Conservation (phyloP, 805 yeast genomes). For the Torulaspora gathmanii region DNA sequence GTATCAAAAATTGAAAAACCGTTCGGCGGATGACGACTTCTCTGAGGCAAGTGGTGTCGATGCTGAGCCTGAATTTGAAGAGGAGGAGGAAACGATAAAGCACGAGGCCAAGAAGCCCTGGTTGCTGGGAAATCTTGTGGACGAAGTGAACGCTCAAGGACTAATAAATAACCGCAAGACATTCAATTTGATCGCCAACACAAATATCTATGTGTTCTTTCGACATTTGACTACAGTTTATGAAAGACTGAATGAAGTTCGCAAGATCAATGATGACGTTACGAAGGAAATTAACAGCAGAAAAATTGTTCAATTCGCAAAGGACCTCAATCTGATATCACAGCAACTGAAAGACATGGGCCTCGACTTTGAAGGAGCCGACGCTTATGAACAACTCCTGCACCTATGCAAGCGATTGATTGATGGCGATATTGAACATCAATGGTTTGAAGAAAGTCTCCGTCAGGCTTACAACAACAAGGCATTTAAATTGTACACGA, state of each 20-base stretch:
- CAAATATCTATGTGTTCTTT: slow-evolving; percentile 83
- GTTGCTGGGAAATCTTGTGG: slow-evolving; percentile 34
- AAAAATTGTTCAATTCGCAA: slow-evolving; percentile 70
- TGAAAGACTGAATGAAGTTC: slow-evolving; percentile 74
- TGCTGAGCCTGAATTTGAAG: slow-evolving; percentile 36
- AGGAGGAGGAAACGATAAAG: slow-evolving; percentile 29
- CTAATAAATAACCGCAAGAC: slow-evolving; percentile 42
- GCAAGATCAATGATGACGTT: slow-evolving; percentile 63
- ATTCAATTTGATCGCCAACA: slow-evolving; percentile 80
- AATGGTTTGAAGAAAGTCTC: slow-evolving; percentile 89
- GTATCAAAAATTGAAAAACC: slow-evolving; percentile 35
- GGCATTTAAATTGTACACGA: slow-evolving; percentile 87
- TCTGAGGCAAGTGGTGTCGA: slow-evolving; percentile 20
- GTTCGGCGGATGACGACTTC: slow-evolving; percentile 11
- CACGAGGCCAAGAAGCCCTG: slow-evolving; percentile 34
- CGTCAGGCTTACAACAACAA: slow-evolving; percentile 93
- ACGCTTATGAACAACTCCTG: slow-evolving; percentile 76
- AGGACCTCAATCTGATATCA: slow-evolving; percentile 75
- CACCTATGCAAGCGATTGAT: slow-evolving; percentile 68
- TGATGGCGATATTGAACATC: slow-evolving; percentile 88
- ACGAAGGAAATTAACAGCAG: slow-evolving; percentile 65
- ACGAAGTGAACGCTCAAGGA: slow-evolving; percentile 32
- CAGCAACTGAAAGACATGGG: slow-evolving; percentile 80
- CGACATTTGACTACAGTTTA: slow-evolving; percentile 79
- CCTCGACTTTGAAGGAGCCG: slow-evolving; percentile 60